Evolutionary conservation across 2,329 filamentous ascomycete species (phyloP), one percentile per base, ranked within the genome.

Genomic region (Biscogniauxia mediterranea): DNA sequence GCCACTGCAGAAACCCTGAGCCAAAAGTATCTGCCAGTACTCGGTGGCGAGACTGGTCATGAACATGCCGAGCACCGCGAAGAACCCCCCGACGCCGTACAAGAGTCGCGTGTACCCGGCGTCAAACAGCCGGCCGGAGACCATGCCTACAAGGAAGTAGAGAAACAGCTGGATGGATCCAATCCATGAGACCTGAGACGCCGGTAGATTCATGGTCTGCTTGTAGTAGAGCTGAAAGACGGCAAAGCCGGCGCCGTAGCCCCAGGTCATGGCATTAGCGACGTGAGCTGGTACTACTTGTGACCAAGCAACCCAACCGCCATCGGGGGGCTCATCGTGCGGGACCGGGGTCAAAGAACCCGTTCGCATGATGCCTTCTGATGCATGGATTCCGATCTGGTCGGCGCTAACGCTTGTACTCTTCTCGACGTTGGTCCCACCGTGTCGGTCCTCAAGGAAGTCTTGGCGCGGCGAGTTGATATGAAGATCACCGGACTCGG

Each of bases 31-130:
- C 63, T 78, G 77, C 66, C 74, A 78, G 70, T 77, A 78, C 61
- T 74, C 28, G 28, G 64, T 65, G 19, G 68, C 81, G 58, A 88
- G 81, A 42, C 85, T 76, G 66, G 85, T 82, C 52, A 83, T 70
- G 50, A 85, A 72, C 1, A 79, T 81, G 54, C 85, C 85, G 50
- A 75, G 63, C 9, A 83, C 42, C 1, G 87, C 38, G 15, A 46
- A 46, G 38, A 46, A 46, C 13, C 38, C 38, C 38, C 85, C 85
- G 15, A 87, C 71, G 0, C 85, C 85, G 5, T 81, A 81, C 52
- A 79, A 80, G 6, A 72, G 60, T 1, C 70, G 66, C 26, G 75
- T 76, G 73, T 6, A 89, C 73, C 61, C 77, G 9, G 60, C 61
- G 20, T 65, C 63, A 3, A 53, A 25, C 1, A 57, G 52, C 3